Evolutionary conservation across 2,329 filamentous ascomycete genomes (phyloP), one percentile per base, ranked within the genome.

Genomic region (Cercospora sojina): DNA sequence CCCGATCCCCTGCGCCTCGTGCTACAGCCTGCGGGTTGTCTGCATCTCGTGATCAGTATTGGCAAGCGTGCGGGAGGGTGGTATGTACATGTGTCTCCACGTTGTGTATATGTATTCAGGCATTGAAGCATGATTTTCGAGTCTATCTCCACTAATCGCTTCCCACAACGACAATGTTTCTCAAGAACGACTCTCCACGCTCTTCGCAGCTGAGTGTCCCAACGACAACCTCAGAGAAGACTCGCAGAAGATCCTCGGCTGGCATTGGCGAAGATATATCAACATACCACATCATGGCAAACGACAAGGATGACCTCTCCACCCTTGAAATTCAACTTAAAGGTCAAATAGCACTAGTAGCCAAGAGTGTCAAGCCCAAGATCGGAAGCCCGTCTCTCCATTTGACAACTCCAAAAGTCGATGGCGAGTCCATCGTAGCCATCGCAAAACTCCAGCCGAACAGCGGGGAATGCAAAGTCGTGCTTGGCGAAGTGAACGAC

Each of bases 351-450:
- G 62, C 56, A 25, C 47, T 59, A 8, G 12, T 55, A 25, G 38
- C 53, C 27, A 43, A 59, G 2, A 64, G 27, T 2, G 18, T 4
- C 4, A 59, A 58, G 25, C 56, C 62, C 2, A 23, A n/a, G 0
- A 53, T 64, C 13, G 62, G 62, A 4, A 64, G 55, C n/a, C 38
- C 62, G 0, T 16, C 38, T 3, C 16, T 63, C 5, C 20, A 56
- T 1, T 9, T 63, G 13, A 63, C 32, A 25, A 63, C 60, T n/a
- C 60, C 60, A 7, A 63, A 56, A 57, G 60, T 64, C 55, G 55
- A 64, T 18, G 62, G 62, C 25, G 55, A 59, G 7, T 31, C 35
- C 10, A 16, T 55, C 8, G 31, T 64, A 31, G 55, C 56, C 13
- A 58, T 41, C 25, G 38, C 43, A 3, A 64, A 64, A 35, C 43